Evolutionary conservation across 352 stramenopile species (phyloP), one percentile per base, ranked within the genome.

Genomic region (Phytophthora fragariae): DNA sequence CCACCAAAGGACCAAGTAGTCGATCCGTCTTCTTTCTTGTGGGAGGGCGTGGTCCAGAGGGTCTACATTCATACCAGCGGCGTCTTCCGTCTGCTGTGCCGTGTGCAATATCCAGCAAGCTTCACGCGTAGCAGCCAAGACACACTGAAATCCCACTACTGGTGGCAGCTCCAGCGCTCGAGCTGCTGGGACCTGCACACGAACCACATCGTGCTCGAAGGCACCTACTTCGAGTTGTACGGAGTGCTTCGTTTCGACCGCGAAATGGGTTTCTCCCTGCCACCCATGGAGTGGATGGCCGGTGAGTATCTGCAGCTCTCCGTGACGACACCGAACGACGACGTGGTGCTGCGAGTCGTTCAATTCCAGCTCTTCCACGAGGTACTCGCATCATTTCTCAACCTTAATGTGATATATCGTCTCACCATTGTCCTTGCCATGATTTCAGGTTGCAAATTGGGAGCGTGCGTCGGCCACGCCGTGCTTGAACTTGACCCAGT

Each of bases 301-400:
- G 72, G 75, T 15, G 67, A 82, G 49, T 76, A 74, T 15, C 27
- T 79, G 14, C 70, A 76, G 35, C 46, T 76, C 47, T 65, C 57
- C 19, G 57, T 62, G 52, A 56, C 47, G 17, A 49, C 58, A 65
- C n/a, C 29, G 35, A 68, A 35, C 44, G 46, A 62, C 24, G 57
- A 73, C 10, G 19, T 64, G 37, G 29, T 24, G 0, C 46, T 80
- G 35, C 52, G 12, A 14, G 10, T 70, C 10, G 14, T 65, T 14
- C 41, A 72, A 6, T 69, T 70, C 41, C 35, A 70, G 49, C 9
- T 75, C 29, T 77, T 75, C 19, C 57, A 65, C 5, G 60, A 75
- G 64, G 60, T 75, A 70, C n/a, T 14, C 46, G 5, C n/a, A n/a
- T 21, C 47, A 29, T 37, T 7, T 49, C 57, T 5, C 14, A 24